Evolutionary conservation across 1,284 basidiomycete genomes (phyloP), one percentile per base, ranked within the genome.

Genomic region (Polyporus tsugae): DNA sequence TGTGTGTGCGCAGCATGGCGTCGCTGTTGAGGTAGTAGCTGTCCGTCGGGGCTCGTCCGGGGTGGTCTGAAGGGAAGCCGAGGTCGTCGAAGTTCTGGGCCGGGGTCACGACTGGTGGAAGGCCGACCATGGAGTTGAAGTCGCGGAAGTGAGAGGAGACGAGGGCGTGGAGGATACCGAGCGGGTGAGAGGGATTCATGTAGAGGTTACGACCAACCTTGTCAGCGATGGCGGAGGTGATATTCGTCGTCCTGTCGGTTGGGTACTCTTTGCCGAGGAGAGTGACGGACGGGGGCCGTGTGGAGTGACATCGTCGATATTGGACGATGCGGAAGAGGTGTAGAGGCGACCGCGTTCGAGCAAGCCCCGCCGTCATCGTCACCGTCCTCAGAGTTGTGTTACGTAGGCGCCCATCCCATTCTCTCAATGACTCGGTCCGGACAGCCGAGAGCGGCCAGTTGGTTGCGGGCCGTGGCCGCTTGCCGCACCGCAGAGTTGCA

Each of bases 81-180:
- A 99, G 90, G 74, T 97, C 94, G 81, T 99, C 98, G 80, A 99
- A 99, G 84, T 99, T 99, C 80, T 97, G 90, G 76, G 87, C 85
- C 1, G 96, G 94, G 0, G 95, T 91, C 64, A 99, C 98, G 64
- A 99, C 84, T 0, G 98, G 96, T 0, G 95, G 94, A 65, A 92
- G 84, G 11, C 93, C 90, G 33, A 90, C 89, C 67, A 89, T 82
- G 77, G 89, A 89, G 29, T 87, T 80, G 80, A 91, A 95, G 64
- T 86, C 81, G 15, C 88, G 83, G 75, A 95, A 96, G 75, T 98
- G 93, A 2, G 87, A 84, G 82, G 99, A 95, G 75, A 99, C 93
- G 73, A 96, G 88, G 13, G 85, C 78, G 52, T 95, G 93, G 42
- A 99, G 90, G 62, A 95, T 97, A 73, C 86, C 86, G 44, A 99